Evolutionary conservation across 1,284 basidiomycete species (phyloP).

Genomic region (Chiua sp.): DNA sequence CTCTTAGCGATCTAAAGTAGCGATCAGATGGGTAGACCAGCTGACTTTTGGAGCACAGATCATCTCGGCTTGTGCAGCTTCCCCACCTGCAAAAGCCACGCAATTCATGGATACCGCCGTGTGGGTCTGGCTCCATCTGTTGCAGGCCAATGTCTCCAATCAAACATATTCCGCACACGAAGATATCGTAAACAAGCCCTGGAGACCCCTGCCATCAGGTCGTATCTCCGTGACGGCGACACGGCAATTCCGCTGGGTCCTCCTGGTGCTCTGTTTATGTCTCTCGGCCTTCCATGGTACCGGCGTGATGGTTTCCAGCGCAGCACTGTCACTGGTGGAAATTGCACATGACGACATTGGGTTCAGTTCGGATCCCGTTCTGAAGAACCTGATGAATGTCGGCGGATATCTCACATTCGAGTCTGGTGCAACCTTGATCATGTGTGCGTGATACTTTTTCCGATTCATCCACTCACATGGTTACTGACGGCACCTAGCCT

Average conservation of each 20-base stretch:
- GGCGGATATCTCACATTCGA: slow-evolving; percentile 40
- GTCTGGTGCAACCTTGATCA: slow-evolving; percentile 37
- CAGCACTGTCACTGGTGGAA: slow-evolving; percentile 19
- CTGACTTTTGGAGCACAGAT: slow-evolving; percentile 28
- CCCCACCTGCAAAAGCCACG: slow-evolving; percentile 25
- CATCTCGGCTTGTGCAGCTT: slow-evolving; percentile 38
- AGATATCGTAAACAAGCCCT: slow-evolving; percentile 41
- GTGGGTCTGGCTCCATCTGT: slow-evolving; percentile 51
- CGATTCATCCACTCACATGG: background rate
- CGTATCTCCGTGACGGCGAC: slow-evolving; percentile 30
- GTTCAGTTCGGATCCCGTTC: slow-evolving; percentile 25
- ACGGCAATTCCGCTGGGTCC: slow-evolving; percentile 35
- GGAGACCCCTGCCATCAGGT: slow-evolving; percentile 42
- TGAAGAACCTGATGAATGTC: slow-evolving; percentile 37
- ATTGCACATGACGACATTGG: slow-evolving; percentile 35
- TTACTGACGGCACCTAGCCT: slow-evolving; percentile 3
- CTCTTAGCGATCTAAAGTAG: background rate
- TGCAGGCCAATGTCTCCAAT: slow-evolving; percentile 50
- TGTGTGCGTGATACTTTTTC: slow-evolving; percentile 27
- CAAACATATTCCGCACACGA: slow-evolving; percentile 39
- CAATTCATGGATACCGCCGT: slow-evolving; percentile 24
- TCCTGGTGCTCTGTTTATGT: slow-evolving; percentile 30
- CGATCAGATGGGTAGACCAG: background rate
- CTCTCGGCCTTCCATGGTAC: slow-evolving; percentile 30
- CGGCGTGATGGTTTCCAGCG: slow-evolving; percentile 26